A percentile compares a stretch with the other conserved stretches of the same genome.
Evolutionary conservation across 2,329 filamentous ascomycete genomes (phyloP).

Genomic region (Emydomyces testavorans): DNA sequence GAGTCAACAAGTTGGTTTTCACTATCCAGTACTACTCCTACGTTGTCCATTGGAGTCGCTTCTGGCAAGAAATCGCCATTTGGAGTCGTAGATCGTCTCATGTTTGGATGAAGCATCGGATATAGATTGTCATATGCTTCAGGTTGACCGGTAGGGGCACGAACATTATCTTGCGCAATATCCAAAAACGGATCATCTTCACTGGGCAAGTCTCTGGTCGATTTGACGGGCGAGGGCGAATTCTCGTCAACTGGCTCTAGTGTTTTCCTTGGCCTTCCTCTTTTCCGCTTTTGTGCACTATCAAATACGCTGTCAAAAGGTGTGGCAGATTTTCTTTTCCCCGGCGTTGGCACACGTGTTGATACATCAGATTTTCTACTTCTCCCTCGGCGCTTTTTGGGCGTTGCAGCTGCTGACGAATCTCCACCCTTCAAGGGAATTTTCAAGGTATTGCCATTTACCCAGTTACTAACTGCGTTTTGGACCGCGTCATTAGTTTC

Average conservation of each 20-base stretch:
- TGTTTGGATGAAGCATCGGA: background rate
- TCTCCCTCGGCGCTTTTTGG: constrained; percentile 33
- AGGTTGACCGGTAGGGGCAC: background rate
- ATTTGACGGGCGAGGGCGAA: constrained; percentile 6
- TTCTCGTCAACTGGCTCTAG: constrained; percentile 17
- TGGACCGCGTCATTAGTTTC: constrained; percentile 27
- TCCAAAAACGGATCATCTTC: constrained; percentile 25
- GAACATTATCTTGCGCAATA: constrained; percentile 18
- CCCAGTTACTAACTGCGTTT: constrained; percentile 15
- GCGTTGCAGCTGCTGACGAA: constrained; percentile 26
- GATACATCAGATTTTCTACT: constrained; percentile 33
- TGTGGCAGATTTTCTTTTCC: constrained; percentile 16
- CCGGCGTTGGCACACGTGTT: constrained; percentile 28
- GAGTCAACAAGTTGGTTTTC: constrained; percentile 25
- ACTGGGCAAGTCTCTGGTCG: constrained; percentile 4
- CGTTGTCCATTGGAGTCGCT: background rate
- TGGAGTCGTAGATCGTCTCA: background rate
- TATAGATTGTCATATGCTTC: background rate
- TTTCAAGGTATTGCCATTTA: constrained; percentile 29
- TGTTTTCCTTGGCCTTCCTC: constrained; percentile 32
- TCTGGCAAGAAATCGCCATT: background rate
- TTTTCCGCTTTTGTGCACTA: constrained; percentile 26
- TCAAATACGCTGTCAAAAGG: constrained; percentile 22
- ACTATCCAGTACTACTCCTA: background rate
- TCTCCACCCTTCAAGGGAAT: constrained; percentile 33